Conservation (phyloP, 2,329 filamentous ascomycete genomes). For the Pezicula radicicola region DNA sequence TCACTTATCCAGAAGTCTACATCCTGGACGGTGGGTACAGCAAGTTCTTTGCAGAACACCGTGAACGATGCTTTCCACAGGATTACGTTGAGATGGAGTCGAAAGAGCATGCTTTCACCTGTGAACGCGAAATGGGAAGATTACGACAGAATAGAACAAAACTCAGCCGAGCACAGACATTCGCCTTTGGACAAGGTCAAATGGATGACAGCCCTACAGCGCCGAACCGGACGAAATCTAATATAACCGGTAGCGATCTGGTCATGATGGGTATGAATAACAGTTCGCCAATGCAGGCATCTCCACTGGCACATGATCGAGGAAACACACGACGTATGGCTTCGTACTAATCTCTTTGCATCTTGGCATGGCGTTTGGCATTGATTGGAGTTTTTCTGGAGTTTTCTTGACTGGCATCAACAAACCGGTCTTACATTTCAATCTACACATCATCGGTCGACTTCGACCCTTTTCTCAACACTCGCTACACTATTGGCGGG, state of each 20-base stretch:
- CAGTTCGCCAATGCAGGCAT: constrained; percentile 42
- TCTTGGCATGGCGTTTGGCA: constrained; percentile 19
- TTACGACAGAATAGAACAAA: constrained; percentile 83
- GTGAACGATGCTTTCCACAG: constrained; percentile 81
- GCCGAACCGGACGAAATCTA: constrained; percentile 22
- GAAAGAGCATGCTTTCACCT: constrained; percentile 86
- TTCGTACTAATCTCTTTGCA: constrained; percentile 49
- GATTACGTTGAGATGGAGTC: constrained; percentile 97
- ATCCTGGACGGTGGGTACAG: constrained; percentile 97
- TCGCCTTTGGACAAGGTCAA: constrained; percentile 78
- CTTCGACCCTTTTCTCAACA: background rate
- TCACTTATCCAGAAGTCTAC: constrained; percentile 97
- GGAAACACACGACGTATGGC: constrained; percentile 58
- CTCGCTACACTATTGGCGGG: constrained; percentile 1
- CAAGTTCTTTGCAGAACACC: constrained; percentile 80
- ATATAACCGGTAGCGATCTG: constrained; percentile 11
- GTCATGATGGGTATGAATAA: constrained; percentile 37
- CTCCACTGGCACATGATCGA: constrained; percentile 46
- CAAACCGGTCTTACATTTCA: background rate
- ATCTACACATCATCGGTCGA: background rate
- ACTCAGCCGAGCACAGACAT: constrained; percentile 84
- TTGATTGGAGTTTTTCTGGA: constrained; percentile 19
- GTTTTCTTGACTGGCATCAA: constrained; percentile 5
- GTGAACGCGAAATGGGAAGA: constrained; percentile 91
- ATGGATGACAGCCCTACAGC: constrained; percentile 59